These are phyloP conservation scores for Arxiozyma telluris DNA, from an alignment of 1,139 yeast genomes.

Conservation along the genomic window DNA sequence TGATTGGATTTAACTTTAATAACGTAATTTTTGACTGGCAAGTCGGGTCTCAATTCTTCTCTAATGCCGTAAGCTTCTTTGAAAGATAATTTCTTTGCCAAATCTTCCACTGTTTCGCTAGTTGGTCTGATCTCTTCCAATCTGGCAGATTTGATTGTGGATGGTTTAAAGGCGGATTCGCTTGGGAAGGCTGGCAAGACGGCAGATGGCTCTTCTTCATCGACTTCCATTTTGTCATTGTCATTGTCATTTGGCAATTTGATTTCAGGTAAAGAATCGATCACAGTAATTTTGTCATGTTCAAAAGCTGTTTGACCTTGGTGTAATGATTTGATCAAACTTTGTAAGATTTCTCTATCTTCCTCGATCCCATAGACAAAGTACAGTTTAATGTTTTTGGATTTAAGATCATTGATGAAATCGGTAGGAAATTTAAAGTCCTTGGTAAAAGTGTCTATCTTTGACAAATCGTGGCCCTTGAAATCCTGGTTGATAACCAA, in stretches of 20 bases:
- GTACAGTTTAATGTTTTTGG: slow-evolving; percentile 43
- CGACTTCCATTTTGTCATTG: slow-evolving; percentile 10
- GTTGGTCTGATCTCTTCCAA: slow-evolving; percentile 31
- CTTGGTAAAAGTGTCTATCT: slow-evolving; percentile 35
- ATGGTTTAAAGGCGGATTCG: slow-evolving; percentile 54
- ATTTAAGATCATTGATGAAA: slow-evolving; percentile 48
- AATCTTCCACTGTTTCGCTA: slow-evolving; percentile 41
- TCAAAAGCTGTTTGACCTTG: background rate
- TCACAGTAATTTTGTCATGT: background rate
- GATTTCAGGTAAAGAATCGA: background rate
- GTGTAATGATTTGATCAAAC: background rate
- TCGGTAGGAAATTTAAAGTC: slow-evolving; percentile 39
- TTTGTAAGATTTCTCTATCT: background rate
- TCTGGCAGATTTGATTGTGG: slow-evolving; percentile 37
- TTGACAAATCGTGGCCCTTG: slow-evolving; percentile 22
- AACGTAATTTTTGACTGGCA: slow-evolving; percentile 75
- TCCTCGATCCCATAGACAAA: slow-evolving; percentile 38
- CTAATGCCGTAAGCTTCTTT: slow-evolving; percentile 62
- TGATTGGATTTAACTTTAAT: slow-evolving; percentile 88
- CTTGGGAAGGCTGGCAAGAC: slow-evolving; percentile 43
- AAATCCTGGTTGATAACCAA: slow-evolving; percentile 29
- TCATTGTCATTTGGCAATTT: slow-evolving; percentile 15
- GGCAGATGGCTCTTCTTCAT: slow-evolving; percentile 11
- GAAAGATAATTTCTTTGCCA: slow-evolving; percentile 69
- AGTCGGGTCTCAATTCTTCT: slow-evolving; percentile 72